A percentile compares a stretch with the other conserved stretches of the same genome.
Conservation (phyloP, 139 green algal genomes). For the Picochlorum sp. region DNA sequence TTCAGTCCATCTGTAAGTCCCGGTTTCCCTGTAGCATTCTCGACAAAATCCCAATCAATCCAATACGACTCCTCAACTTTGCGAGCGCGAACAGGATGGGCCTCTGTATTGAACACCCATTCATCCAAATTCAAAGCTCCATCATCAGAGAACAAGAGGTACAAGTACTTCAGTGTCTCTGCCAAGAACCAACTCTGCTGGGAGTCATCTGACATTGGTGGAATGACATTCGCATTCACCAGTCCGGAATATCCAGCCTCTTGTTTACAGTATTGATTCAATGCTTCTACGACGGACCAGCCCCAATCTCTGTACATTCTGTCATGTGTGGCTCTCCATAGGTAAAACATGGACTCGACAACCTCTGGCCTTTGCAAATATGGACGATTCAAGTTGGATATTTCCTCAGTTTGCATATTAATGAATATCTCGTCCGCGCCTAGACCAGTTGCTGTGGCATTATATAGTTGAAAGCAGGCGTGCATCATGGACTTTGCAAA, state of each 20-base stretch:
- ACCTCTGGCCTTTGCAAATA: conserved; percentile 66
- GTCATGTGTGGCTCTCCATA: conserved; percentile 58
- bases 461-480: conserved; percentile 49
- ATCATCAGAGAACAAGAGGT: conserved; percentile 53
- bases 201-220: conserved; percentile 48
- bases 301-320: conserved; percentile 55
- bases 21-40: background rate
- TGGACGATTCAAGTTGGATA: conserved; percentile 24
- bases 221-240: conserved; percentile 39
- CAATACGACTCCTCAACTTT: background rate
- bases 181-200: conserved; percentile 70
- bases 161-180: conserved; percentile 81
- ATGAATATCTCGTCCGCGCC: conserved; percentile 40
- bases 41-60: conserved; percentile 7
- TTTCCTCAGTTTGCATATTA: conserved; percentile 20
- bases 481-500: conserved; percentile 36
- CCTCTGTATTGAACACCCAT: conserved; percentile 80
- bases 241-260: conserved; percentile 48
- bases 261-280: conserved; percentile 48
- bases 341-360: conserved; percentile 57
- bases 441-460: conserved; percentile 33
- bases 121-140: conserved; percentile 48
- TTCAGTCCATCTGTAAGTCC: background rate
- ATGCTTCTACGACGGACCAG: conserved; percentile 63
- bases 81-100: conserved; percentile 48